Evolutionary conservation across 2,329 filamentous ascomycete species (phyloP).

Genomic region (Paradendryphiella salina): DNA sequence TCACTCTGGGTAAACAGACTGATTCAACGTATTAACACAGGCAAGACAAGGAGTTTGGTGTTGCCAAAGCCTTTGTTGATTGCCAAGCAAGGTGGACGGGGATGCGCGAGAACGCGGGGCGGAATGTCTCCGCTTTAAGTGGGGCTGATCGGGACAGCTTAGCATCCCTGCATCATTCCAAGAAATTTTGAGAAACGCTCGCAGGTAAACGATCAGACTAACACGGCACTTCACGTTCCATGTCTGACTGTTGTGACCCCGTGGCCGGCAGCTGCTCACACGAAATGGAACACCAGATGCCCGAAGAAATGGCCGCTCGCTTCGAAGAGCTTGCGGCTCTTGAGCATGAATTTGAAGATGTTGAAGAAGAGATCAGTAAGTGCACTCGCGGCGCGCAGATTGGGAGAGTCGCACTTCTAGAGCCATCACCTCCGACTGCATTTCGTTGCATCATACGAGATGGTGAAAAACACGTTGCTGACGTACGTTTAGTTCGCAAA

Average conservation of each 20-base stretch:
- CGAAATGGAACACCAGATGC: constrained; percentile 28
- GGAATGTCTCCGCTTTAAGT: constrained; percentile 19
- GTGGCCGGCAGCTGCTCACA: not conserved
- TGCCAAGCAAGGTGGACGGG: not conserved
- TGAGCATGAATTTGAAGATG: constrained; percentile 81
- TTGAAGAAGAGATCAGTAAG: constrained; percentile 79
- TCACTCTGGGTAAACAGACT: too few species aligned
- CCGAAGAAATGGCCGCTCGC: constrained; percentile 36
- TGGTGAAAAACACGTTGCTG: constrained; percentile 5
- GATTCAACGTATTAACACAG: too few species aligned
- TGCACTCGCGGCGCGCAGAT: not conserved
- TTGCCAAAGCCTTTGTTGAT: not conserved
- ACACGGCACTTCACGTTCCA: not conserved
- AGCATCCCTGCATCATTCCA: constrained; percentile 14
- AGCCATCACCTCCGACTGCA: not conserved
- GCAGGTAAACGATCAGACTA: constrained; percentile 6
- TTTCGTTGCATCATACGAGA: not conserved
- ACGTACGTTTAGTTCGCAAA: constrained; percentile 63
- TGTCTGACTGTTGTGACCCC: not conserved
- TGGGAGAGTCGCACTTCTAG: not conserved
- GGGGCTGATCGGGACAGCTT: constrained; percentile 6
- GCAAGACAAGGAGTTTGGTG: too few species aligned
- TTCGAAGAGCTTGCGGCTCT: constrained; percentile 80
- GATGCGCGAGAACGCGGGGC: constrained; percentile 5
- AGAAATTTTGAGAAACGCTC: constrained; percentile 22